Evolutionary conservation across 2,329 filamentous ascomycete species (phyloP), one percentile per base, ranked within the genome.

Genomic region (Verticillium tricorpus): DNA sequence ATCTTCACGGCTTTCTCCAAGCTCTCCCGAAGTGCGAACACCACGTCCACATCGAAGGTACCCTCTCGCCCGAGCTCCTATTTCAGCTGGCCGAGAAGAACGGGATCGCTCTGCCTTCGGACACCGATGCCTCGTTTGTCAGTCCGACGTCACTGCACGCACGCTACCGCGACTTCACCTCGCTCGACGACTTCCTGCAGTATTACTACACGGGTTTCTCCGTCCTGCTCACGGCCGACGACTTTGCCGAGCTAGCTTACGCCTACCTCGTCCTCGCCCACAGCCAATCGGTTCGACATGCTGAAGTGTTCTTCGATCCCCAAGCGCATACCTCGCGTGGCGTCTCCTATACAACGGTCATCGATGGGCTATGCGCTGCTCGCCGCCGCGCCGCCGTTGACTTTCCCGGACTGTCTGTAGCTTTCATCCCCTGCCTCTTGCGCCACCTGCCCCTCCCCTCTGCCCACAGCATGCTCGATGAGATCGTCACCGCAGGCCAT

Each of bases 241-340:
- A 93, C 74, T 93, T 91, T 69, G 88, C 90, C 71, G 84, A 83
- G 60, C 80, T 94, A 12, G 89, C 89, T 5, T 90, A 85, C 78
- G 83, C 84, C 64, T 93, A 93, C 76, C 89, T 93, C 72, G 70
- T 79, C 35, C 84, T 82, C 62, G 90, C 89, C 2, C 80, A 85
- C 35, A 75, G 76, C 1, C 86, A 92, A 64, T 85, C 85, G 40
- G 86, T 93, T 1, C 80, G 84, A 57, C 90, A 93, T 70, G 88
- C 88, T 15, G 90, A 93, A 73, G 82, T 92, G 66, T 93, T 92
- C 77, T 93, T 93, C 76, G 91, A 93, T 72, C 90, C 90, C 1
- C 90, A 93, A 73, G 89, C 88, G 1, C 91, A 93, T 73, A 82
- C 85, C 5, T 76, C 75, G 14, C 82, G 89, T 19, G 87, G 87